Conservation (phyloP, 140 eudicot genomes). For the Flaveria floridana region DNA sequence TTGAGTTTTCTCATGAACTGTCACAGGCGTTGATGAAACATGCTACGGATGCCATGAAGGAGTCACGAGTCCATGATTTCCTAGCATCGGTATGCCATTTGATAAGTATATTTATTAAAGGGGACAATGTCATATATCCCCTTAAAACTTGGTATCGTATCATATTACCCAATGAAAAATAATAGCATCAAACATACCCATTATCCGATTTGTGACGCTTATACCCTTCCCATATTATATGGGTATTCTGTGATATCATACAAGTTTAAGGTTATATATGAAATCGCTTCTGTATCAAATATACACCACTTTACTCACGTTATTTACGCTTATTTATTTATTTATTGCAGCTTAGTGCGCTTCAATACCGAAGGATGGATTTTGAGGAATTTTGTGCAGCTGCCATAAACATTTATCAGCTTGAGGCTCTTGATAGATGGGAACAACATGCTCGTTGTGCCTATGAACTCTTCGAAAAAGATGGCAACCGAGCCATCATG, state of each 20-base stretch:
- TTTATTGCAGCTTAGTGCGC: conserved; percentile 65
- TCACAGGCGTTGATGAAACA: conserved; percentile 79
- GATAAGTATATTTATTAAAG: neutral
- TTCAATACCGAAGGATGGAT: conserved; percentile 84
- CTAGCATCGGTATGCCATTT: conserved; percentile 56
- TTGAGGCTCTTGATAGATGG: conserved; percentile 90
- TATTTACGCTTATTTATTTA: neutral
- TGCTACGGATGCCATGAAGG: conserved; percentile 98
- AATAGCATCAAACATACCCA: too few relatives aligned
- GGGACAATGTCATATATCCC: neutral
- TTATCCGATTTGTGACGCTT: too few relatives aligned
- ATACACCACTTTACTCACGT: neutral
- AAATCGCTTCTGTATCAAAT: neutral
- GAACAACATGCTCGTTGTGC: conserved; percentile 97
- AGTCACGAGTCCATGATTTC: conserved; percentile 77
- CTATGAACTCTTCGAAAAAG: conserved; percentile 86
- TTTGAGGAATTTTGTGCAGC: conserved; percentile 99
- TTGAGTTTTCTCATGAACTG: conserved; percentile 1
- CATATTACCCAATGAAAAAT: neutral
- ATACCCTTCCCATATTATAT: too few relatives aligned
- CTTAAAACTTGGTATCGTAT: neutral
- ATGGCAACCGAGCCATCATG: conserved; percentile 85
- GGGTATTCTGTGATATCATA: neutral
- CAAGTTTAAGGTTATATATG: neutral
- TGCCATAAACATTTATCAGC: conserved; percentile 73